These are phyloP conservation scores for Sporothrix brasiliensis DNA, from an alignment of 2,329 filamentous ascomycete species.

Conservation along the genomic window DNA sequence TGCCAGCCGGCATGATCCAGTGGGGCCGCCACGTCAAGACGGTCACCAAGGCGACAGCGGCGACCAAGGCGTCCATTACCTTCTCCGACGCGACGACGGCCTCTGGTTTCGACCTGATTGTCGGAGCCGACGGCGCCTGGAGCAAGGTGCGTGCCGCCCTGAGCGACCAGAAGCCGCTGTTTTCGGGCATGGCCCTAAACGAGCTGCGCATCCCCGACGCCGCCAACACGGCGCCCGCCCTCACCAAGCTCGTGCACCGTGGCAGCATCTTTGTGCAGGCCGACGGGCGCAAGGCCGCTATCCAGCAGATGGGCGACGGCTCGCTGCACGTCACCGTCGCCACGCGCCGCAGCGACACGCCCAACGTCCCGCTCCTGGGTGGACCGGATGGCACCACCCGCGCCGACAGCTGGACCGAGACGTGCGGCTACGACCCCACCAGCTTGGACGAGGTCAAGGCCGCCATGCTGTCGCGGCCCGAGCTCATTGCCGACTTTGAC, in stretches of 20 bases:
- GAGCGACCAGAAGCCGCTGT: conserved; percentile 48
- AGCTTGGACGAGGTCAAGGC: conserved; percentile 47
- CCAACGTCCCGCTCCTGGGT: conserved; percentile 41
- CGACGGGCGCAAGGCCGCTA: conserved; percentile 47
- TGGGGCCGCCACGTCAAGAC: conserved; percentile 52
- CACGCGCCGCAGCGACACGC: conserved; percentile 43
- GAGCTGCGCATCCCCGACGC: conserved; percentile 49
- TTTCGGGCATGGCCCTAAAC: conserved; percentile 50
- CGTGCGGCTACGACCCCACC: conserved; percentile 50
- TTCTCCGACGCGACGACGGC: conserved; percentile 44
- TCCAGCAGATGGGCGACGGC: conserved; percentile 55
- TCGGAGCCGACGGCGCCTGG: conserved; percentile 47
- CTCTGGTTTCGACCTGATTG: conserved; percentile 47
- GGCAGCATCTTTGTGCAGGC: conserved; percentile 52
- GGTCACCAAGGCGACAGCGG: conserved; percentile 41
- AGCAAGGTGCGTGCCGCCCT: conserved; percentile 45
- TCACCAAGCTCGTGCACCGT: conserved; percentile 51
- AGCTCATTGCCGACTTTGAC: conserved; percentile 48
- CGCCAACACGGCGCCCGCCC: conserved; percentile 47
- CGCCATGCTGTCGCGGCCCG: conserved; percentile 43
- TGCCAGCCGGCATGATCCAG: conserved; percentile 50
- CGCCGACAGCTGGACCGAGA: conserved; percentile 45
- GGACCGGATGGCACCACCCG: conserved; percentile 39
- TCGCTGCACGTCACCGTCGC: conserved; percentile 46
- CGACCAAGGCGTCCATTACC: conserved; percentile 41